Evolutionary conservation across 2,329 filamentous ascomycete species (phyloP).

Genomic region (Blastomyces parvus): DNA sequence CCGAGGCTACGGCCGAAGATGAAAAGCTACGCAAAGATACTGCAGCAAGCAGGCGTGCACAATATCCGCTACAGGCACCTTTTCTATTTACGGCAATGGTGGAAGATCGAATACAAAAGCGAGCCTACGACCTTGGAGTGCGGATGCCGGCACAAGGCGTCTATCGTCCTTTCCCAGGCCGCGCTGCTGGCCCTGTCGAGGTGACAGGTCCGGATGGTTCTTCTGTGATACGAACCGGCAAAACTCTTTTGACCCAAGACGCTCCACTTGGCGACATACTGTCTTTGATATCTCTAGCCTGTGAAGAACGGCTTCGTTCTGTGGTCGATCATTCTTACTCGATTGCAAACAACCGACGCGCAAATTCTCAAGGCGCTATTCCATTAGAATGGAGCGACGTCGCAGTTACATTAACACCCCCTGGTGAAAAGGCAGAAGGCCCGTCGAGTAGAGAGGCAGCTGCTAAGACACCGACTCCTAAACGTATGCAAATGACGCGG

Average conservation of each 20-base stretch:
- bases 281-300: slow-evolving; percentile 69
- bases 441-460: neutral
- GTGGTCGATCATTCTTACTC: slow-evolving; percentile 68
- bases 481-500: slow-evolving; percentile 27
- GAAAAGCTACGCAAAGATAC: slow-evolving; percentile 55
- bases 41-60: slow-evolving; percentile 51
- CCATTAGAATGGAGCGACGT: slow-evolving; percentile 67
- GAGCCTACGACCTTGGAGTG: slow-evolving; percentile 50
- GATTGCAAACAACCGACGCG: slow-evolving; percentile 61
- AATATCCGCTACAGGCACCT: slow-evolving; percentile 62
- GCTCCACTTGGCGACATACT: slow-evolving; percentile 72
- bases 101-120: slow-evolving; percentile 47
- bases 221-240: slow-evolving; percentile 53
- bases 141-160: slow-evolving; percentile 49
- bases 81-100: slow-evolving; percentile 58
- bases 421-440: slow-evolving; percentile 27
- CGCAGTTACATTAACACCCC: slow-evolving; percentile 45
- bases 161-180: slow-evolving; percentile 33
- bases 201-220: slow-evolving; percentile 53
- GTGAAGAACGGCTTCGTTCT: slow-evolving; percentile 66
- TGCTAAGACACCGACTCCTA: slow-evolving; percentile 25
- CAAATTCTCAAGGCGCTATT: slow-evolving; percentile 68
- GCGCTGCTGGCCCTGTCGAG: slow-evolving; percentile 36
- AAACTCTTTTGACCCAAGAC: slow-evolving; percentile 62
- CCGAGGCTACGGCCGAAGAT: slow-evolving; percentile 28